Evolutionary conservation across 1,139 yeast species (phyloP), one percentile per base, ranked within the genome.

Genomic region (Scheffersomyces illinoinensis): DNA sequence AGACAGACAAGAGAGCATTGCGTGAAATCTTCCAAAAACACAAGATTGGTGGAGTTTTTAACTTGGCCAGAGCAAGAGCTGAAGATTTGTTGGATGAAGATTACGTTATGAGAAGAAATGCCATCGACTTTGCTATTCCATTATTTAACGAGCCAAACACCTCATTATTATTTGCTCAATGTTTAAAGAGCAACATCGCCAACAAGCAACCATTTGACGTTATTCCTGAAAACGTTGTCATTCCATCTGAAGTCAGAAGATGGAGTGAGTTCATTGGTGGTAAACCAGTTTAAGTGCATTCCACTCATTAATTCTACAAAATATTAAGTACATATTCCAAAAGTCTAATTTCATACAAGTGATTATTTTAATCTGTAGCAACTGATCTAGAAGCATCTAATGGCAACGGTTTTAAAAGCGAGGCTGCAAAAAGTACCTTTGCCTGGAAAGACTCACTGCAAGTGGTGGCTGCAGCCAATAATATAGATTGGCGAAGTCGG

Each of bases 231-330:
- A 74, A 77, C 51, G 85, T 88, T 55, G 80, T 74, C 48, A 84
- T 93, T 64, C 98, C 99, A 58, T 68, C 77, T 20, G 98, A 95
- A 78, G 98, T 93, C 59, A 84, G 82, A 73, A 87, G 98, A 78
- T 95, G 99, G 99, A 91, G 97, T 77, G 98, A 95, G 73, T 95
- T 90, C 72, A 86, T 95, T 71, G 97, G 96, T 60, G 96, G 96
- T 60, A 92, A 91, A 80, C 93, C 96, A 58, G 93, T 91, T 51
- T 90, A 80, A 48, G 24, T 48, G 26, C 51, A 20, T 48, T 19
- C 51, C 26, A 17, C 23, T 20, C 24, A 48, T 17, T 20, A 14
- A 20, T 10, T 20, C 50, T 48, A 6, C 51, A 48, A 48, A 5
- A 20, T 6, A 48, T 48, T 14, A 48, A 48, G 26, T 48, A 48